Conservation (phyloP, 2,329 filamentous ascomycete genomes). For the Blastomyces gilchristii region DNA sequence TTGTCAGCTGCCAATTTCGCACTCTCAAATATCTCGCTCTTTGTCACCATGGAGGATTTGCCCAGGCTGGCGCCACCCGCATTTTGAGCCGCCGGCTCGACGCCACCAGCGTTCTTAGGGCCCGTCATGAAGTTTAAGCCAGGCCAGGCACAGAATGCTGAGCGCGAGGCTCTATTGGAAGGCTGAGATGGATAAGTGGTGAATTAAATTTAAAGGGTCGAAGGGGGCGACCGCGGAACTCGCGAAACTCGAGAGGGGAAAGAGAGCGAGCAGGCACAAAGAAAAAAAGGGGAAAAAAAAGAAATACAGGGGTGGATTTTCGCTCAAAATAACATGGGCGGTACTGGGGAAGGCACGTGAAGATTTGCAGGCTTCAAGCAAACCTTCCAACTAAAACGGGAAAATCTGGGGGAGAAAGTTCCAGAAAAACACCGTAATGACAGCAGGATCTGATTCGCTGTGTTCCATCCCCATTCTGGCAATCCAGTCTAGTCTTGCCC, state of each 20-base stretch:
- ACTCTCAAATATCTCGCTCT: conserved; percentile 28
- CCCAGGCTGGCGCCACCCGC: background rate
- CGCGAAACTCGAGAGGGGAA: background rate
- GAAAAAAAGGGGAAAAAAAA: background rate
- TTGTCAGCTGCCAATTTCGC: conserved; percentile 36
- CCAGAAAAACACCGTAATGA: too few species aligned
- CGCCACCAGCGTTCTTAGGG: background rate
- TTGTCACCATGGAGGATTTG: background rate
- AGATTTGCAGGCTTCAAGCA: too few species aligned
- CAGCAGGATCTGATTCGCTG: background rate
- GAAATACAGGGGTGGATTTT: background rate
- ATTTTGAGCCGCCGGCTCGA: background rate
- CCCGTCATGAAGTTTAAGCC: background rate
- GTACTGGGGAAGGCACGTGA: background rate
- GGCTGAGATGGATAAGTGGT: background rate
- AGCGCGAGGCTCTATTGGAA: background rate
- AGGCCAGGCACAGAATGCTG: background rate
- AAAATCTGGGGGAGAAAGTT: too few species aligned
- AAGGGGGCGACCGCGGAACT: background rate
- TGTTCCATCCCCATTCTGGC: background rate
- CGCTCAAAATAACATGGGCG: background rate
- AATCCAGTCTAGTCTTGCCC: too few species aligned
- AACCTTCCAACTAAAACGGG: too few species aligned
- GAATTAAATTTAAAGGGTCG: background rate
- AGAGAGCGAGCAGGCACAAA: background rate